Percentiles rank a stretch among this genome's conserved stretches.
These are phyloP conservation scores for Flaveria ramosissima DNA, from an alignment of 129 eudicot species.

Conservation along the genomic window DNA sequence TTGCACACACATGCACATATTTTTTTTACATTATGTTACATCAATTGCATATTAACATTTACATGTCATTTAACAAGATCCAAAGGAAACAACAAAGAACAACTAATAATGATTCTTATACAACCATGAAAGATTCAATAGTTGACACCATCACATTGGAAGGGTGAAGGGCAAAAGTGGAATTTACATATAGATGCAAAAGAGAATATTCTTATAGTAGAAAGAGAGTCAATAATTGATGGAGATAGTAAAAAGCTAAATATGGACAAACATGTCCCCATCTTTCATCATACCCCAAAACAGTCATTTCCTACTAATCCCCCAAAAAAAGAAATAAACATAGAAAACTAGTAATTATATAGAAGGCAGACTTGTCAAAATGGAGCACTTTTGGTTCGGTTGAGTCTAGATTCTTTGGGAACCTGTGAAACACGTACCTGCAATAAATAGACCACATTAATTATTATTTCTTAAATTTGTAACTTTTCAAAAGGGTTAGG, in stretches of 20 bases:
- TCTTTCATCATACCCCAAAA: constrained; percentile 28
- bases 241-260: constrained; percentile 28
- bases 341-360: background rate
- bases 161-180: background rate
- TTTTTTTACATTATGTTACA: too few species aligned
- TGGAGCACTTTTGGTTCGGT: constrained; percentile 54
- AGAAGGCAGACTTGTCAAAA: constrained; percentile 40
- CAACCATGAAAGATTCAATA: too few species aligned
- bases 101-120: too few species aligned
- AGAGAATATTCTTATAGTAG: background rate
- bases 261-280: constrained; percentile 38
- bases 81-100: too few species aligned
- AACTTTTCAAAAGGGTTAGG: background rate
- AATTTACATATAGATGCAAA: background rate
- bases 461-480: background rate
- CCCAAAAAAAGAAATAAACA: background rate
- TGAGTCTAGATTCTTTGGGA: constrained; percentile 33
- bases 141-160: background rate
- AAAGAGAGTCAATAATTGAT: background rate
- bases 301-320: constrained; percentile 19
- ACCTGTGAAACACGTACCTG: constrained; percentile 25
- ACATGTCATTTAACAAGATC: too few species aligned
- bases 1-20: too few species aligned
- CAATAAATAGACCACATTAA: background rate
- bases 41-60: too few species aligned